Evolutionary conservation across 805 yeast genomes (phyloP).

Genomic region (Suhomyces xylopsoci): DNA sequence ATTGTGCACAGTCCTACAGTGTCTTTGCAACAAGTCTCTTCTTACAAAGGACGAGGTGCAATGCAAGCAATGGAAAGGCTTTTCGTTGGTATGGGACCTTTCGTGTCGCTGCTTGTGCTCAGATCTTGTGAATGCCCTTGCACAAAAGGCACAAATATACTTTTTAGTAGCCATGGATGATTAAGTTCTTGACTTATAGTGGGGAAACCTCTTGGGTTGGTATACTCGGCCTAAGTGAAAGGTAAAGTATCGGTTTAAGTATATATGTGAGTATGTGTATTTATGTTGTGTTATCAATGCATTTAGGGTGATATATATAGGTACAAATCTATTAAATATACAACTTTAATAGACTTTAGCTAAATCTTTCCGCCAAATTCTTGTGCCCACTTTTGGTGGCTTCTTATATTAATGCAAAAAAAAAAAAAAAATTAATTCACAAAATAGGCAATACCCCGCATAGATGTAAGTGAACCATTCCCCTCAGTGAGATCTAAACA

Average conservation of each 20-base stretch:
- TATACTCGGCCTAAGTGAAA: background rate
- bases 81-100: slow-evolving; percentile 91
- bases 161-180: slow-evolving; percentile 44
- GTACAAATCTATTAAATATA: background rate
- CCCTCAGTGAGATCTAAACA: slow-evolving; percentile 1
- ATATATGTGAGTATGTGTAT: background rate
- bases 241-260: background rate
- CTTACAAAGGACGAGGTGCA: slow-evolving; percentile 75
- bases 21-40: slow-evolving; percentile 73
- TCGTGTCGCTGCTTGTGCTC: slow-evolving; percentile 95
- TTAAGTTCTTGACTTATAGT: background rate
- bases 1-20: slow-evolving; percentile 72
- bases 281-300: background rate
- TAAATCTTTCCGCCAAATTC: background rate
- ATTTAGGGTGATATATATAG: background rate
- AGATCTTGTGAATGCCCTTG: slow-evolving; percentile 87
- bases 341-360: background rate
- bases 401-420: background rate
- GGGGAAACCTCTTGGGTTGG: background rate
- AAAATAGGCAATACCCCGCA: slow-evolving; percentile 1
- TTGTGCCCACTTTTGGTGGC: background rate
- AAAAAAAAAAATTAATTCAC: background rate
- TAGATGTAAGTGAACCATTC: slow-evolving; percentile 2
- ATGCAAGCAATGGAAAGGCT: slow-evolving; percentile 71
- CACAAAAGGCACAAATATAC: slow-evolving; percentile 76